Conservation (phyloP, 768 basidiomycete genomes). For the Russula emetica region DNA sequence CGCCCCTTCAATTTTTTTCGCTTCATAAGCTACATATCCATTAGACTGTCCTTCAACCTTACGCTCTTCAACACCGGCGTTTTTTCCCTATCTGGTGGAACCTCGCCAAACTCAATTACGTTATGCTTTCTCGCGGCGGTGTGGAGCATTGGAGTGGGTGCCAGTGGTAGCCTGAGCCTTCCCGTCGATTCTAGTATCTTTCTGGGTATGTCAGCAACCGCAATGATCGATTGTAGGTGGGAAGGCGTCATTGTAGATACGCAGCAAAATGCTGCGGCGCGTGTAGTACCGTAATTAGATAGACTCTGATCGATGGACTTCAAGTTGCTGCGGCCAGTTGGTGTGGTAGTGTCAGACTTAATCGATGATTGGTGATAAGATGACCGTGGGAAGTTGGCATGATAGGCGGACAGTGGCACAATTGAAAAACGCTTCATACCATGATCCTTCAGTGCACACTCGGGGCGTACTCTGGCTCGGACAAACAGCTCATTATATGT, state of each 20-base stretch:
- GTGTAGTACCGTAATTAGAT: not conserved
- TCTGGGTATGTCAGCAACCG: constrained; percentile 46
- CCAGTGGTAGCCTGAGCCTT: constrained; percentile 66
- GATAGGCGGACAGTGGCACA: no score
- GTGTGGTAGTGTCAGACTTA: no score
- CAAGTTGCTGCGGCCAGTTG: not conserved
- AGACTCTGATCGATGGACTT: not conserved
- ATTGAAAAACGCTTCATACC: no score
- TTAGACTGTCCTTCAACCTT: constrained; percentile 62
- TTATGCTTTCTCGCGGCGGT: constrained; percentile 51
- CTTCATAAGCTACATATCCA: not conserved
- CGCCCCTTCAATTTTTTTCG: not conserved
- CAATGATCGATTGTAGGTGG: no score
- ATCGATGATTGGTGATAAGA: not conserved
- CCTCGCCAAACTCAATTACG: constrained; percentile 48
- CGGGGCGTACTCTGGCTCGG: no score
- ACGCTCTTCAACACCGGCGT: constrained; percentile 64
- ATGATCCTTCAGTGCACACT: no score
- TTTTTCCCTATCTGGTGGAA: constrained; percentile 62
- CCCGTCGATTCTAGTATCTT: constrained; percentile 76
- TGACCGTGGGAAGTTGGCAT: not conserved
- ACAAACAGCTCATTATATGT: no score
- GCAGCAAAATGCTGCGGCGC: not conserved
- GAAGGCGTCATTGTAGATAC: constrained; percentile 44
- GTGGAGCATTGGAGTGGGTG: constrained; percentile 68